phyloP scores from a whole-genome alignment of 352 stramenopile genomes.

The Globisporangium lucens region DNA sequence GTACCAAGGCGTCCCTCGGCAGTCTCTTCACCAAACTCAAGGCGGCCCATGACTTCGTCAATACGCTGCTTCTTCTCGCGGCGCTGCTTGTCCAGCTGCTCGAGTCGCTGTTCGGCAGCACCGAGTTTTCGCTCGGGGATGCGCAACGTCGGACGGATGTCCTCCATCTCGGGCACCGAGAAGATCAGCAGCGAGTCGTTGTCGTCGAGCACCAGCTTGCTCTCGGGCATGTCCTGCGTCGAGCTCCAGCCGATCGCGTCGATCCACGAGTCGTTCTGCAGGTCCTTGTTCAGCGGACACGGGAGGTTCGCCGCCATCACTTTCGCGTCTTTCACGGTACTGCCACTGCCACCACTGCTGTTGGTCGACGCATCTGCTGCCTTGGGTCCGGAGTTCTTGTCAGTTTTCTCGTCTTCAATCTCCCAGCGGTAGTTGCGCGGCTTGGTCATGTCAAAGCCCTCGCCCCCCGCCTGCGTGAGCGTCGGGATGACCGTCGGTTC shows the following conservation, averaged over 20 bases:
- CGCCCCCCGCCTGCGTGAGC: neutral
- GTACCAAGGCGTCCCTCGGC: constrained; percentile 58
- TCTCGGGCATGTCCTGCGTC: constrained; percentile 77
- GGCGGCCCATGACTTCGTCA: constrained; percentile 73
- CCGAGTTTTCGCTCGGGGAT: constrained; percentile 82
- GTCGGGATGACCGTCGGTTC: neutral
- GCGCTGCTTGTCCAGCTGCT: constrained; percentile 71
- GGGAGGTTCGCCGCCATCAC: constrained; percentile 15
- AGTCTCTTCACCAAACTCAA: constrained; percentile 77
- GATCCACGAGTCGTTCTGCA: constrained; percentile 73
- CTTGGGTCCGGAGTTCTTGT: neutral
- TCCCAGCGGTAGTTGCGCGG: constrained; percentile 79
- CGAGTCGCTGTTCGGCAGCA: constrained; percentile 64
- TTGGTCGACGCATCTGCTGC: neutral
- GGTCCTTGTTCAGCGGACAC: constrained; percentile 67
- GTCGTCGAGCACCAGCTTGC: constrained; percentile 78
- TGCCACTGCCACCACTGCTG: neutral
- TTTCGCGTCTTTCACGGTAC: neutral
- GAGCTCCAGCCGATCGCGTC: constrained; percentile 76
- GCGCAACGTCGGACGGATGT: constrained; percentile 72
- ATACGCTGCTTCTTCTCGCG: constrained; percentile 81
- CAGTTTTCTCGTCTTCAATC: constrained; percentile 25
- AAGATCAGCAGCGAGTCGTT: constrained; percentile 81
- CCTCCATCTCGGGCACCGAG: constrained; percentile 73
- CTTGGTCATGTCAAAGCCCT: constrained; percentile 74